Conservation (phyloP, 176 grass and related monocot species). For the Oropetium thomaeum region DNA sequence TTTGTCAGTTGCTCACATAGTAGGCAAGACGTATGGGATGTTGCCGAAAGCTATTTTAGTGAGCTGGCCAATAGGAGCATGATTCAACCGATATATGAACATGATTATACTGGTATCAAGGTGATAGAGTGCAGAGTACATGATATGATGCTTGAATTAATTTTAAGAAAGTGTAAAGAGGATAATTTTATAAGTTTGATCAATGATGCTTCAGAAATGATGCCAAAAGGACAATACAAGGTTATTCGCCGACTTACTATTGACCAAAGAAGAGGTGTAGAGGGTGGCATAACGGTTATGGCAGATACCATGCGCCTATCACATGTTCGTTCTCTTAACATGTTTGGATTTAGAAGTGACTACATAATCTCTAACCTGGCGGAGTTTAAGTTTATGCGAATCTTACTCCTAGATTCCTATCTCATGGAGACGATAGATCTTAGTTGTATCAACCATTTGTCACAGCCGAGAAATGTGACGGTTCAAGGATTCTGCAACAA, state of each 20-base stretch:
- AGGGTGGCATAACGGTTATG: not conserved
- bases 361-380: not conserved
- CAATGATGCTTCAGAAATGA: not conserved
- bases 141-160: constrained; percentile 30
- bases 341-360: not conserved
- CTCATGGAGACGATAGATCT: not conserved
- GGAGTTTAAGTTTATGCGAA: not conserved
- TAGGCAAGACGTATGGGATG: not conserved
- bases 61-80: constrained; percentile 32
- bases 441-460: not conserved
- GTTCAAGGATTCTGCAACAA: not conserved
- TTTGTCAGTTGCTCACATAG: constrained; percentile 15
- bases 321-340: not conserved
- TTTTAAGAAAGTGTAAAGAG: constrained; percentile 19
- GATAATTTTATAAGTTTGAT: constrained; percentile 24
- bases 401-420: not conserved
- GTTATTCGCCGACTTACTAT: not conserved
- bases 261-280: not conserved
- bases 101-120: not conserved
- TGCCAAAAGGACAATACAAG: not conserved
- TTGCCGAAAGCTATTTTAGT: constrained; percentile 18
- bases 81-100: constrained; percentile 7
- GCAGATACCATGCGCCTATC: not conserved
- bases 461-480: not conserved
- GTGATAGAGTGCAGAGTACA: constrained; percentile 8